Evolutionary conservation across 345 rosid species (phyloP).

Genomic region (Brassica incana): DNA sequence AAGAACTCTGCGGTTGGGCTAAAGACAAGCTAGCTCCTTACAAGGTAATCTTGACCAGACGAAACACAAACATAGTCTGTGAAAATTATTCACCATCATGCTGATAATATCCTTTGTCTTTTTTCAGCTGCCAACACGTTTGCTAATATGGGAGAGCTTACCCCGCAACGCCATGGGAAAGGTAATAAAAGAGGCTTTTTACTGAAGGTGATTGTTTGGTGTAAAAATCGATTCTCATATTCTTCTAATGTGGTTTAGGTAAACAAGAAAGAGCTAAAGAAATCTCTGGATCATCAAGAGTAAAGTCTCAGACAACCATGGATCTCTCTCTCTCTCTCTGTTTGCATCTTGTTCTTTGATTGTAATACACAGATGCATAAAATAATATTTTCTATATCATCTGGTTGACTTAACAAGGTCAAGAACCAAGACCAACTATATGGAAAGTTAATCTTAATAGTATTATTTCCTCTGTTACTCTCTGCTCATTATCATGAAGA

Average conservation of each 20-base stretch:
- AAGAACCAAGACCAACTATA: neutral
- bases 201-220: neutral
- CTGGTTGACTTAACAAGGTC: neutral
- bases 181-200: conserved; percentile 44
- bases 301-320: conserved; percentile 28
- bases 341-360: conserved; percentile 15
- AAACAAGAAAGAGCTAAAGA: conserved; percentile 90
- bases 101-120: neutral
- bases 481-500: neutral
- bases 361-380: neutral
- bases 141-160: conserved; percentile 80
- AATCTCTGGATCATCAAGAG: conserved; percentile 46
- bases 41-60: conserved; percentile 56
- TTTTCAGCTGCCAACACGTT: conserved; percentile 77
- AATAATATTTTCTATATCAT: neutral
- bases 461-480: neutral
- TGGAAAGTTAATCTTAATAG: conserved; percentile 1
- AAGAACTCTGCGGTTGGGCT: conserved; percentile 79
- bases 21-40: conserved; percentile 97
- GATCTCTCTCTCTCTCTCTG: neutral
- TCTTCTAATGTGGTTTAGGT: conserved; percentile 46
- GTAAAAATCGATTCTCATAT: conserved; percentile 4
- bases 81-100: neutral
- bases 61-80: neutral
- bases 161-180: conserved; percentile 99